Base-by-base conservation (phyloP, 2,329 filamentous ascomycete species). In the Curvularia hawaiiensis region DNA sequence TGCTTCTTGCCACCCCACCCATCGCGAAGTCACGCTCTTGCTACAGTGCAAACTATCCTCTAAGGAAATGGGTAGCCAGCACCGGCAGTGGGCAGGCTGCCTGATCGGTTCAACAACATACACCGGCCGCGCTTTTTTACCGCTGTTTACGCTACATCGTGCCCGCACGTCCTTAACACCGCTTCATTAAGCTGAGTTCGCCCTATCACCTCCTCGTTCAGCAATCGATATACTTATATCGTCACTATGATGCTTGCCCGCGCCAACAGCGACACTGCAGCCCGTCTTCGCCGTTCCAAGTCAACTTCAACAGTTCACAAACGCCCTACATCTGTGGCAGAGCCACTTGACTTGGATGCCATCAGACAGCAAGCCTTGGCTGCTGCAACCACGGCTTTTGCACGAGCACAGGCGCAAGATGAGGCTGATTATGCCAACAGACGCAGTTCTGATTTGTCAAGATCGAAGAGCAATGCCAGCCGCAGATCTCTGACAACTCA, bases 311-410 rank as follows among this genome's bases (percentile, higher is more conserved):
- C 68, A 1, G 67, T 70, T 20, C 71, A 70, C 43, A 69, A 69
- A 43, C 66, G 60, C 30, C 58, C 53, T 3, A 60, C 59, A 10
- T 45, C 59, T 22, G 52, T 50, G 5, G 58, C 60, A 10, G 69
- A 72, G 30, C 57, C 59, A 3, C 43, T 69, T 12, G 68, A 76
- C 52, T 67, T 67, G 1, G 66, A 69, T 20, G 54, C 69, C 7
- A 67, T 69, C 28, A 70, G 72, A 50, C 67, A 75, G 35, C 75
- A 78, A 59, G 76, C 76, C 26, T 26, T 75, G 30, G 72, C 69
- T n/a, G 76, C 76, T 50, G 76, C 76, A 18, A 70, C 72, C 2
- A 63, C 70, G 38, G 76, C 76, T 24, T 78, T 69, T 44, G 65
- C 63, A 53, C 65, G 74, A 50, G 73, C 74, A 9, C 72, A 73